Evolutionary conservation across 2,329 filamentous ascomycete species (phyloP), one percentile per base, ranked within the genome.

Genomic region (Aspergillus uvarum): DNA sequence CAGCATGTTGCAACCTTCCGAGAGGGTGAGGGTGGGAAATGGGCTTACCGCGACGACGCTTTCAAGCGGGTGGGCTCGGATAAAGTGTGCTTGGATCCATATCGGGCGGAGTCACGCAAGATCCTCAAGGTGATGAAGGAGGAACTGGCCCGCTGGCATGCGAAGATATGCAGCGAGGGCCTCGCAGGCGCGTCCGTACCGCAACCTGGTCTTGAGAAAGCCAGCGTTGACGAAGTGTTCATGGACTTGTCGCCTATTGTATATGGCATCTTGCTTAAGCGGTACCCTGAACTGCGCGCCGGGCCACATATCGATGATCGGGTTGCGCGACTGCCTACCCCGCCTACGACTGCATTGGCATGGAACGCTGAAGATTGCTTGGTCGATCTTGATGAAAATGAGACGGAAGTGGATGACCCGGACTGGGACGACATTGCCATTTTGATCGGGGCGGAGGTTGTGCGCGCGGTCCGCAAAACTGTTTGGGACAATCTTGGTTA

Each of bases 341-440:
- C 93, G 22, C 85, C 86, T 0, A 87, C 83, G 0, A 89, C 88
- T 1, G 90, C 87, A 1, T 76, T 97, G 19, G 88, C 96, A 72
- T 97, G 93, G 93, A 81, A 88, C 62, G 85, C 89, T 0, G 72
- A 74, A 50, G 92, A 96, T 77, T 89, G 87, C n/a, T 79, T 96
- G 58, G 82, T 96, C 16, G 91, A 93, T 71, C 79, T 96, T 52
- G 88, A 95, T 65, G 82, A 86, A 44, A 80, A 81, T 24, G 85
- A 92, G 62, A 85, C 85, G 11, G 93, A 96, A 74, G 84, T 88
- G 21, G 84, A 89, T 66, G 89, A 96, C 70, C 91, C 92, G 1
- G 95, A 99, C 76, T 99, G 95, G 95, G 94, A 99, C 74, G 95
- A 99, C 79, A 84, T 98, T 65, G 90, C 86, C 16, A 90, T 96